Evolutionary conservation across 2,329 filamentous ascomycete genomes (phyloP).

Genomic region (Orbilia ellipsospora): DNA sequence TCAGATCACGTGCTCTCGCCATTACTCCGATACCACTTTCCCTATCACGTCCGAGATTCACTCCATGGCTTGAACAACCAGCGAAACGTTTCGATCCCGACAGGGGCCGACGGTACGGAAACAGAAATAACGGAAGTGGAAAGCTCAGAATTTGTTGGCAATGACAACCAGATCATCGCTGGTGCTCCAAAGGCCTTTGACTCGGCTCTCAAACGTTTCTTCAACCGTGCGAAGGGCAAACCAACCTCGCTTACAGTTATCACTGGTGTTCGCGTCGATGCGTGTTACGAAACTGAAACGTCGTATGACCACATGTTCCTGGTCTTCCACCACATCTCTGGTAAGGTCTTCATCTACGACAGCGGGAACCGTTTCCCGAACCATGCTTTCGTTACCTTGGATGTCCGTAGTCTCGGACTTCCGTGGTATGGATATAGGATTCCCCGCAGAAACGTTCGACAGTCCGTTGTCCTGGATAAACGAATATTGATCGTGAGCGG

Average conservation of each 20-base stretch:
- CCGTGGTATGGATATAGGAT: slow-evolving; percentile 46
- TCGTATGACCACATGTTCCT: slow-evolving; percentile 55
- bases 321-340: slow-evolving; percentile 50
- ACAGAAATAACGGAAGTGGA: not conserved
- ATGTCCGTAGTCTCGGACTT: slow-evolving; percentile 35
- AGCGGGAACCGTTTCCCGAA: slow-evolving; percentile 50
- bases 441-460: slow-evolving; percentile 36
- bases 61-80: slow-evolving; percentile 13
- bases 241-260: slow-evolving; percentile 52
- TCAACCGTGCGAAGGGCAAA: slow-evolving; percentile 49
- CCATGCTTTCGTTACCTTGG: slow-evolving; percentile 37
- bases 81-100: not conserved
- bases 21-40: slow-evolving; percentile 43
- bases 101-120: not conserved
- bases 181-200: slow-evolving; percentile 47
- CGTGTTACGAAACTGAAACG: slow-evolving; percentile 53
- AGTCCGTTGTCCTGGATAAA: slow-evolving; percentile 52
- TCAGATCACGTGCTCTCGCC: slow-evolving; percentile 48
- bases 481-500: slow-evolving; percentile 45
- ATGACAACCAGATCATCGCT: slow-evolving; percentile 10
- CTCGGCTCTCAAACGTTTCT: slow-evolving; percentile 49
- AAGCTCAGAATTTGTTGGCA: not conserved
- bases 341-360: slow-evolving; percentile 51
- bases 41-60: slow-evolving; percentile 46
- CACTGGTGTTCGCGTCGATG: slow-evolving; percentile 47